phyloP scores from a whole-genome alignment of 768 basidiomycete species.

The Macrolepiota albuminosa region DNA sequence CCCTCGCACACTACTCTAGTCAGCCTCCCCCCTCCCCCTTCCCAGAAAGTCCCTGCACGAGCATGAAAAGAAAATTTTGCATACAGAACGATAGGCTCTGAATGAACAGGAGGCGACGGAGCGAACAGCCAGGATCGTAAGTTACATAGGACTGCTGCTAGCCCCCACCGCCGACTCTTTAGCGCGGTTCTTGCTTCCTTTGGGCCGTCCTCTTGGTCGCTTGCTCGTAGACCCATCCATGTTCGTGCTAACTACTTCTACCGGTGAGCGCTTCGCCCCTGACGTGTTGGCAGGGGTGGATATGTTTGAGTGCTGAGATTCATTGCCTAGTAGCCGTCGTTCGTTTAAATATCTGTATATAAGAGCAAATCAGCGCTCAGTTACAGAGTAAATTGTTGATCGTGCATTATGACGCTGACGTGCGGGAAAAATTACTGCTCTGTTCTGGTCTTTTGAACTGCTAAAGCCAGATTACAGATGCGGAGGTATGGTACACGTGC shows the following conservation, averaged over 20 bases:
- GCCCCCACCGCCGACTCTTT: slow-evolving; percentile 11
- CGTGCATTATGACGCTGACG: background rate
- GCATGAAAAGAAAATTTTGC: background rate
- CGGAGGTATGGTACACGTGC: background rate
- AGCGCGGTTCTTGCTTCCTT: slow-evolving; percentile 59
- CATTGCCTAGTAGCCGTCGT: slow-evolving; percentile 52
- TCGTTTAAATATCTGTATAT: slow-evolving; percentile 53
- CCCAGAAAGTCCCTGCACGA: background rate
- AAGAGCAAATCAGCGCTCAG: background rate
- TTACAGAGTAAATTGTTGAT: background rate
- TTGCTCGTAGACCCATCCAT: slow-evolving; percentile 32
- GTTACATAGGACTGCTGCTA: slow-evolving; percentile 8
- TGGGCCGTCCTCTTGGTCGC: slow-evolving; percentile 61
- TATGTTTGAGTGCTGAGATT: slow-evolving; percentile 17
- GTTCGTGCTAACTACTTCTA: slow-evolving; percentile 11
- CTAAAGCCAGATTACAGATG: background rate
- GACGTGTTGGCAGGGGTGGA: slow-evolving; percentile 6
- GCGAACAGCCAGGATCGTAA: background rate
- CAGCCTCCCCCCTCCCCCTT: background rate
- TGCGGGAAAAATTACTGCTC: background rate
- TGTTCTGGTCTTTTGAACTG: background rate
- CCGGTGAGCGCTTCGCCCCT: slow-evolving; percentile 25
- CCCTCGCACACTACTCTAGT: background rate
- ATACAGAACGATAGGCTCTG: background rate
- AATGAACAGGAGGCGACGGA: background rate